Evolutionary conservation across 2,329 filamentous ascomycete genomes (phyloP).

Genomic region (Microdochium paspali): DNA sequence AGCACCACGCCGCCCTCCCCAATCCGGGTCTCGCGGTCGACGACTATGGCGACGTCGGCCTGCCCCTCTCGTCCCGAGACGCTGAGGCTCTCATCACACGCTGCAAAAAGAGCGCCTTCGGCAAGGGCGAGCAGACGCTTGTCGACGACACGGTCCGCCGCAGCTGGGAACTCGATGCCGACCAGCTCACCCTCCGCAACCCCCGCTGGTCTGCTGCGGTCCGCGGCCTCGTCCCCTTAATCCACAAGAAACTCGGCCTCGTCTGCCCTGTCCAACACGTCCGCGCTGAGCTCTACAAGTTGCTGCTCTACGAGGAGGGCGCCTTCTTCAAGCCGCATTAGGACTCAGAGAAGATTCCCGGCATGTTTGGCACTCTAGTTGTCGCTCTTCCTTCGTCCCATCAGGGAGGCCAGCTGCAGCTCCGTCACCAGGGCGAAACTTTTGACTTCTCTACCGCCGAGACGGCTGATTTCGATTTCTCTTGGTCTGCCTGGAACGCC

Average conservation of each 20-base stretch:
- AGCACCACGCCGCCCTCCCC: slow-evolving; percentile 4
- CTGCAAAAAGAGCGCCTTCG: slow-evolving; percentile 22
- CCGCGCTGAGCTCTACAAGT: slow-evolving; percentile 26
- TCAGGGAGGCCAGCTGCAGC: slow-evolving; percentile 28
- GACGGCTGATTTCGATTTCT: slow-evolving; percentile 17
- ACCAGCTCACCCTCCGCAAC: slow-evolving; percentile 24
- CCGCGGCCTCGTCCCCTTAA: slow-evolving; percentile 11
- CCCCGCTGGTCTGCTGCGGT: slow-evolving; percentile 23
- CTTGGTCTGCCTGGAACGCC: slow-evolving; percentile 31
- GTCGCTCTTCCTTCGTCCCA: slow-evolving; percentile 35
- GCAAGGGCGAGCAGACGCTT: slow-evolving; percentile 23
- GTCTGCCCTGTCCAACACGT: slow-evolving; percentile 5
- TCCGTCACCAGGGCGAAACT: slow-evolving; percentile 22
- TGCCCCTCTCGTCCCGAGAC: slow-evolving; percentile 15
- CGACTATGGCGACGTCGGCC: slow-evolving; percentile 9
- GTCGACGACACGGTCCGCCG: slow-evolving; percentile 26
- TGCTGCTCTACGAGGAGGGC: slow-evolving; percentile 34
- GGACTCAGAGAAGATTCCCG: slow-evolving; percentile 31
- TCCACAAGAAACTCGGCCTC: slow-evolving; percentile 17
- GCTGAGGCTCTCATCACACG: slow-evolving; percentile 12
- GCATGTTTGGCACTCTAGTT: slow-evolving; percentile 36
- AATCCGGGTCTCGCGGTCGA: slow-evolving; percentile 17
- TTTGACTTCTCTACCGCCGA: slow-evolving; percentile 19
- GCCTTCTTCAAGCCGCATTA: slow-evolving; percentile 34
- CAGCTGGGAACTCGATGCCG: slow-evolving; percentile 26